phyloP scores from a whole-genome alignment of 208 protist genomes.

The Phytomonas francai region DNA sequence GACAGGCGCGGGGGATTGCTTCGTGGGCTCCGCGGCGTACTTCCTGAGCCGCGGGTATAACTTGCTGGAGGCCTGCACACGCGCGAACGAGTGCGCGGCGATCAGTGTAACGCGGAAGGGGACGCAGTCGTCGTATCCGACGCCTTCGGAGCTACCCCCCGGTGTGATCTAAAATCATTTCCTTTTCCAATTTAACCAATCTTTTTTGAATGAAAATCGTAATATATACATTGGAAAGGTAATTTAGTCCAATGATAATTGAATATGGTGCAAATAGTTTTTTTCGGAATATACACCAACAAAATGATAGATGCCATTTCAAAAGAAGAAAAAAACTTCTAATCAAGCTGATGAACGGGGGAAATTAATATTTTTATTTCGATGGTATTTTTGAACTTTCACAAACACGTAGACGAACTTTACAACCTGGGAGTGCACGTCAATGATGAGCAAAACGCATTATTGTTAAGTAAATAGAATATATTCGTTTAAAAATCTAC shows the following conservation, averaged over 20 bases:
- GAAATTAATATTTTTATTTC: not conserved
- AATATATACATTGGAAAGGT: not conserved
- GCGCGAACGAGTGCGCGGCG: slow-evolving; percentile 74
- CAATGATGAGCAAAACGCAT: not conserved
- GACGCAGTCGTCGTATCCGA: slow-evolving; percentile 86
- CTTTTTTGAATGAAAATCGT: too few species aligned
- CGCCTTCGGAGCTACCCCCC: slow-evolving; percentile 46
- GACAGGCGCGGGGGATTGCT: slow-evolving; percentile 92
- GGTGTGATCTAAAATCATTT: slow-evolving; percentile 9
- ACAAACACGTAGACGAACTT: not conserved
- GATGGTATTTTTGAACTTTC: not conserved
- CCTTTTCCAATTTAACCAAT: slow-evolving; percentile 14
- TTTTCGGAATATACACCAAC: slow-evolving; percentile 1
- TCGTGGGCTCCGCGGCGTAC: slow-evolving; percentile 88
- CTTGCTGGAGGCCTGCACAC: slow-evolving; percentile 63
- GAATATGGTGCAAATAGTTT: not conserved
- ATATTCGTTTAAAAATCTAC: not conserved
- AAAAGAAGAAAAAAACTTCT: not conserved
- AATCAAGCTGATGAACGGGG: not conserved
- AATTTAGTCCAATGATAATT: not conserved
- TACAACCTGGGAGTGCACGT: not conserved
- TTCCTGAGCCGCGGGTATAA: slow-evolving; percentile 68
- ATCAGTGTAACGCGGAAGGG: slow-evolving; percentile 87
- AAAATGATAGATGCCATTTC: not conserved
- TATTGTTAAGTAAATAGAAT: not conserved